A percentile compares a stretch with the other conserved stretches of the same genome.
Conservation (phyloP, 345 rosid species). For the Acer negundo region DNA sequence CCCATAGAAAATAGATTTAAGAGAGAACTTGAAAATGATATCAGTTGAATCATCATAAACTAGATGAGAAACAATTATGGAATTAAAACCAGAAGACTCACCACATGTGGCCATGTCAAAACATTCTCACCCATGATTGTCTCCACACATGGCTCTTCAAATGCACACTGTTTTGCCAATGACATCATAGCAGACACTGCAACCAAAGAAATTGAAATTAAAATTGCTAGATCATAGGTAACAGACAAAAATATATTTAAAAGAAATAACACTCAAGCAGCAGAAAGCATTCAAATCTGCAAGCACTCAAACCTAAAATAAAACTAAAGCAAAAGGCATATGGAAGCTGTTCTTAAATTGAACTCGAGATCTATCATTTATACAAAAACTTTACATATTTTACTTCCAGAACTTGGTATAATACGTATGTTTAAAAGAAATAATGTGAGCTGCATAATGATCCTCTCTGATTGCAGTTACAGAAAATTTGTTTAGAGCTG, state of each 20-base stretch:
- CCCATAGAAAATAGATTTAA: neutral
- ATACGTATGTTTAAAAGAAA: no score
- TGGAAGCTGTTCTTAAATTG: neutral
- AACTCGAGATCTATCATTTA: neutral
- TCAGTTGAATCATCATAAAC: neutral
- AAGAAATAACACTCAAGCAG: slow-evolving; percentile 1
- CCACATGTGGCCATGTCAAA: slow-evolving; percentile 94
- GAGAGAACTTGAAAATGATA: neutral
- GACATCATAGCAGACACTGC: slow-evolving; percentile 98
- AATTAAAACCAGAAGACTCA: slow-evolving; percentile 39
- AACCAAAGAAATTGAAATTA: slow-evolving; percentile 26
- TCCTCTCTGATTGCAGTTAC: no score
- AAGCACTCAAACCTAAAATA: neutral
- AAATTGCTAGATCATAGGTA: slow-evolving; percentile 3
- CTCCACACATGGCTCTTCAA: slow-evolving; percentile 95
- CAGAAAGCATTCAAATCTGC: neutral
- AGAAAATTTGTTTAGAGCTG: no score
- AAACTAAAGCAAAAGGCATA: neutral
- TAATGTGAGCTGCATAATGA: neutral
- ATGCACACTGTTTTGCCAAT: slow-evolving; percentile 91
- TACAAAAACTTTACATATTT: neutral
- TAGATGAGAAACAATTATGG: neutral
- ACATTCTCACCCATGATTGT: slow-evolving; percentile 86
- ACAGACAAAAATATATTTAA: neutral
- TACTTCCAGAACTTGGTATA: neutral